A percentile compares a stretch with the other conserved stretches of the same genome.
These are phyloP conservation scores for Lepiota venenata DNA, from an alignment of 768 basidiomycete genomes.

Conservation along the genomic window DNA sequence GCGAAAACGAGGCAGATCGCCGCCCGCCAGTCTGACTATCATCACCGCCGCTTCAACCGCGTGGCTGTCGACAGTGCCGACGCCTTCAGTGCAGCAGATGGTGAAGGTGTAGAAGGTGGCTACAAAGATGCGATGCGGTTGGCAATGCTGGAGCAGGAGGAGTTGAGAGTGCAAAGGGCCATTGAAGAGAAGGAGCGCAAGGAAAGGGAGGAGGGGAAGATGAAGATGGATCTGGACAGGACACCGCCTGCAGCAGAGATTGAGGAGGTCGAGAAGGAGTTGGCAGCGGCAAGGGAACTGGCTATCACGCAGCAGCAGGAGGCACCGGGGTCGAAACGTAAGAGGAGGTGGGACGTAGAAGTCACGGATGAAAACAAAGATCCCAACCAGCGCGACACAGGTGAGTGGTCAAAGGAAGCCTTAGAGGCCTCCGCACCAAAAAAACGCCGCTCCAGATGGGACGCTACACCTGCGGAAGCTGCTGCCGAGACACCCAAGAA, in stretches of 20 bases:
- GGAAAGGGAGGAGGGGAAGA: constrained; percentile 66
- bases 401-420: constrained; percentile 76
- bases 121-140: constrained; percentile 97
- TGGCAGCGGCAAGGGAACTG: constrained; percentile 51
- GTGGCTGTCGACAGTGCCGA: constrained; percentile 79
- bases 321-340: constrained; percentile 57
- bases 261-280: constrained; percentile 67
- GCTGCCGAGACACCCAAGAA: constrained; percentile 74
- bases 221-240: constrained; percentile 87
- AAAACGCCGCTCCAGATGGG: constrained; percentile 95
- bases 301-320: constrained; percentile 29
- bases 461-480: constrained; percentile 82
- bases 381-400: constrained; percentile 53
- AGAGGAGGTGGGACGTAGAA: constrained; percentile 82
- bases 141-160: constrained; percentile 90
- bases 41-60: constrained; percentile 86
- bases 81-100: constrained; percentile 72
- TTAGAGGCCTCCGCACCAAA: constrained; percentile 74
- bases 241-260: constrained; percentile 85
- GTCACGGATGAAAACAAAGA: constrained; percentile 63
- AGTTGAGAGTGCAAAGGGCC: constrained; percentile 73
- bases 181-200: constrained; percentile 88
- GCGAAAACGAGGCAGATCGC: constrained; percentile 93
- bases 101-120: constrained; percentile 72
- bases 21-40: constrained; percentile 91